phyloP scores from a whole-genome alignment of 2,329 filamentous ascomycete genomes.

The Keithomyces neogunnii region DNA sequence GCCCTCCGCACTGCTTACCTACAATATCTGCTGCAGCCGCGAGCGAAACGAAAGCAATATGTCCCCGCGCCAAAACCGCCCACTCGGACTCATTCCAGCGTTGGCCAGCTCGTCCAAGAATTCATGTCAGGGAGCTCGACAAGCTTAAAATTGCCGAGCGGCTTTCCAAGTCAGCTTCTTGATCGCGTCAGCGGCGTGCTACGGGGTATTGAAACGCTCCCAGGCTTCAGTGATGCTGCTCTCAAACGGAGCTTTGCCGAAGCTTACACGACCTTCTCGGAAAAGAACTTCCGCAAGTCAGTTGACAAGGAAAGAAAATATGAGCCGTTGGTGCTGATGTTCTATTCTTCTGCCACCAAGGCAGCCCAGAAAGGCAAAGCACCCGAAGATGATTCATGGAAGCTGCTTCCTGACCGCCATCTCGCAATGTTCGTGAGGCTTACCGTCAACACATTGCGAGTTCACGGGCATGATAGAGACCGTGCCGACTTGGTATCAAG shows the following conservation, averaged over 20 bases:
- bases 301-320: constrained; percentile 92
- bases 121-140: constrained; percentile 50
- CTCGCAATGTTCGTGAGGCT: constrained; percentile 90
- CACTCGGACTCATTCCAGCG: constrained; percentile 57
- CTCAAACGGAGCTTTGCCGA: constrained; percentile 92
- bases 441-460: constrained; percentile 68
- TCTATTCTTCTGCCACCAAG: constrained; percentile 91
- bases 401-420: constrained; percentile 85
- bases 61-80: constrained; percentile 57
- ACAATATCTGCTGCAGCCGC: constrained; percentile 85
- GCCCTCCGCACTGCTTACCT: constrained; percentile 87
- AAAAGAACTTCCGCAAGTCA: constrained; percentile 76
- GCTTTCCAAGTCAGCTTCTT: constrained; percentile 43
- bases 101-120: constrained; percentile 83
- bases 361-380: constrained; percentile 67
- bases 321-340: constrained; percentile 89
- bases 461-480: constrained; percentile 78
- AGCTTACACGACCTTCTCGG: constrained; percentile 89
- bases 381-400: constrained; percentile 80
- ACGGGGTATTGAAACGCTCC: constrained; percentile 71
- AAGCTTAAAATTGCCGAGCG: constrained; percentile 48
- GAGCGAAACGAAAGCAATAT: constrained; percentile 83
- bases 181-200: constrained; percentile 77
- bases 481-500: constrained; percentile 75
- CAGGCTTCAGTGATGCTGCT: constrained; percentile 81